phyloP scores from a whole-genome alignment of 805 yeast genomes.

The Kazachstania bromeliacearum region DNA sequence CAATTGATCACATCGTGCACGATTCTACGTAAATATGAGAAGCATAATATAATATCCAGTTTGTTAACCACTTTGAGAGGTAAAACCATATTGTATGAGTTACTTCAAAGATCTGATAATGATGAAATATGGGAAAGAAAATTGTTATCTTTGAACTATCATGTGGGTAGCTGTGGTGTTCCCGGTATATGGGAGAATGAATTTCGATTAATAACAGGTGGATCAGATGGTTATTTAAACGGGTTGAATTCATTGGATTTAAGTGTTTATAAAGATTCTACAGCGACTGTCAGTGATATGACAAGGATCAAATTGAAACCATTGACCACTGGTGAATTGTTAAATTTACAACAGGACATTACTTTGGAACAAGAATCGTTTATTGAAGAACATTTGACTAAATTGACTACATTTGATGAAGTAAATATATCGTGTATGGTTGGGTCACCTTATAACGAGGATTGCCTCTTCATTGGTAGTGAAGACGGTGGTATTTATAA shows the following conservation, averaged over 20 bases:
- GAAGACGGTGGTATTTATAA: slow-evolving; percentile 26
- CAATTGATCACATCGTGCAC: slow-evolving; percentile 12
- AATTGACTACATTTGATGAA: slow-evolving; percentile 1
- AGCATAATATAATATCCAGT: slow-evolving; percentile 9
- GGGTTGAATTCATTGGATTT: slow-evolving; percentile 17
- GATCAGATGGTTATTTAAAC: slow-evolving; percentile 14
- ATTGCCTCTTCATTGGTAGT: slow-evolving; percentile 17
- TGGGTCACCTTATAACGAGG: slow-evolving; percentile 14
- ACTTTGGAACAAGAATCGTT: neutral
- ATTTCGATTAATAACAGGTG: slow-evolving; percentile 14
- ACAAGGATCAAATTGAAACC: neutral
- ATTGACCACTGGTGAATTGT: neutral
- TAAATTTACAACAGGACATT: no score
- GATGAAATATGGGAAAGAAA: slow-evolving; percentile 13
- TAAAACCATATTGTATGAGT: slow-evolving; percentile 18
- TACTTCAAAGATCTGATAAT: slow-evolving; percentile 6
- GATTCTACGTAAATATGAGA: slow-evolving; percentile 12
- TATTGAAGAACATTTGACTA: slow-evolving; percentile 1
- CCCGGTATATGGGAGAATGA: slow-evolving; percentile 14
- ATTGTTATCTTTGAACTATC: slow-evolving; percentile 14
- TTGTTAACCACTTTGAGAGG: slow-evolving; percentile 17
- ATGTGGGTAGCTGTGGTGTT: slow-evolving; percentile 12
- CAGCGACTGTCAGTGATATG: neutral
- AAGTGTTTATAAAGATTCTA: slow-evolving; percentile 9
- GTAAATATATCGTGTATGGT: slow-evolving; percentile 2